Base-by-base conservation (phyloP, 1,284 basidiomycete species). In the Termitomyces sp. region DNA sequence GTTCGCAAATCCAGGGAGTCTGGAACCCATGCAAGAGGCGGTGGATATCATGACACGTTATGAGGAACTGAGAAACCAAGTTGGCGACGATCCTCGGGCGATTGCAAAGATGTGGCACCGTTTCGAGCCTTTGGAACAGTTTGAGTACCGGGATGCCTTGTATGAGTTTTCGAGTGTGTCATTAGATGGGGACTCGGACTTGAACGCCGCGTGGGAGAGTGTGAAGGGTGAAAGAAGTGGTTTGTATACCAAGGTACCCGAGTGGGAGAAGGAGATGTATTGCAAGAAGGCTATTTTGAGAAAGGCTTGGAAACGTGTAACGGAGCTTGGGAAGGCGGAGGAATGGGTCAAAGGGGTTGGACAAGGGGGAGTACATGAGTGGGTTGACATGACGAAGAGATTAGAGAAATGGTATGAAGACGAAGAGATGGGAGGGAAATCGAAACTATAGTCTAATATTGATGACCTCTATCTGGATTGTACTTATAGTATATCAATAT, bases 261-360 rank as follows among this genome's bases (percentile, higher is more conserved):
- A 67, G 4, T 88, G 86, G 87, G 77, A 80, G 57, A 72, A 73
- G 56, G 76, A 80, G 55, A 68, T 81, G 57, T 88, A 82, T 59
- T 59, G 59, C n/a, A 70, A 73, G 31, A 86, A 76, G 59, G 61
- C 57, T 21, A 49, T 76, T 11, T 57, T 91, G 52, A 71, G 83
- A 46, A 60, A 60, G 19, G 74, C 74, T 28, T 91, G 88, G 88
- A 69, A 72, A 31, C 75, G 73, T 18, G 57, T 89, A 33, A 82
- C 84, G 61, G 69, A 67, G 52, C 67, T 61, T 1, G 84, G 83
- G 0, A 74, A 80, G 49, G 81, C 79, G 3, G 75, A 76, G 37
- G 69, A 71, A 19, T 87, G 81, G 82, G 73, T 86, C 14, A 67
- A 68, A 52, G 83, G 77, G 2, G 79, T 89, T 24, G 87, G 88